A percentile compares a stretch with the other conserved stretches of the same genome.
phyloP scores from a whole-genome alignment of 2,329 filamentous ascomycete species.

The Calonectria multiphialidica region DNA sequence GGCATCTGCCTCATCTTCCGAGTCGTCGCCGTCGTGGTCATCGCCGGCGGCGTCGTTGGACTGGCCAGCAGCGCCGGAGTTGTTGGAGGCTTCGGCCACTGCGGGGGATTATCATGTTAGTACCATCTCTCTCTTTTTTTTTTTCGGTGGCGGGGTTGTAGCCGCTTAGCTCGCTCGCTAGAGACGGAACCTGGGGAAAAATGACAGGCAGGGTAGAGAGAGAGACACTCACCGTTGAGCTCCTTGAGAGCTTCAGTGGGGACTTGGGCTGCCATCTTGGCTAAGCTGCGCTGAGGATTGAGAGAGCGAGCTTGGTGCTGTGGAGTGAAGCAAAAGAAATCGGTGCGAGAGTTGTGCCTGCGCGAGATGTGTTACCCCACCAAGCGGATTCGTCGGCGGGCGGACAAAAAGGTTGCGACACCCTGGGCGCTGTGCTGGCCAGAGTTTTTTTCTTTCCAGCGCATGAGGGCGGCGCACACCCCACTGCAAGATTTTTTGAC shows the following conservation, averaged over 20 bases:
- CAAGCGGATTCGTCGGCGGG: constrained; percentile 19
- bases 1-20: constrained; percentile 63
- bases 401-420: constrained; percentile 35
- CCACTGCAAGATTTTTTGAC: constrained; percentile 39
- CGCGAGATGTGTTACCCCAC: constrained; percentile 40
- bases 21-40: constrained; percentile 63
- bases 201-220: not conserved
- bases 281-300: constrained; percentile 30
- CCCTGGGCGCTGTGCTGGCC: not conserved
- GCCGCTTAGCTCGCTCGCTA: not conserved
- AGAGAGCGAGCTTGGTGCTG: constrained; percentile 27
- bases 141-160: constrained; percentile 3
- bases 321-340: constrained; percentile 34
- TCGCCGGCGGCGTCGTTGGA: constrained; percentile 53
- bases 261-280: constrained; percentile 58
- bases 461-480: not conserved
- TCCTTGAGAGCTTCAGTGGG: constrained; percentile 58
- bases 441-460: not conserved
- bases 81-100: constrained; percentile 56
- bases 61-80: constrained; percentile 55
- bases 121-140: constrained; percentile 1
- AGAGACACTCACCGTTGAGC: constrained; percentile 52
- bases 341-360: constrained; percentile 31
- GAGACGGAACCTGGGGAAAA: not conserved
- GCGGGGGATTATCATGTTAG: constrained; percentile 29